Evolutionary conservation across 148 eudicot genomes (phyloP).

Genomic region (Rhododendron molle): DNA sequence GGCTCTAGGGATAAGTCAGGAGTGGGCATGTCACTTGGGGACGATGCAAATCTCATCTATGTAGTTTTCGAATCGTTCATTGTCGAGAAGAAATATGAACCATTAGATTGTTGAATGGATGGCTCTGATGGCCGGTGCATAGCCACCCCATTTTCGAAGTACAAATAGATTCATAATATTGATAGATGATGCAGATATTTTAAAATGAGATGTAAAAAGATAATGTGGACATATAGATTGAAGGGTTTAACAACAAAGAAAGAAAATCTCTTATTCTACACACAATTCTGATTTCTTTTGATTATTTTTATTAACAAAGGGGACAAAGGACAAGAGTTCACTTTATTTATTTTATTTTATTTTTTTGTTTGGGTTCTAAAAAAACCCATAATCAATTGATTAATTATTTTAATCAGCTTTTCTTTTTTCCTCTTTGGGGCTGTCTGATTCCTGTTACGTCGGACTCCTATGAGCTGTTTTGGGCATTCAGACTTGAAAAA

Average conservation of each 20-base stretch:
- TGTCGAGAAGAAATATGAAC: too few relatives aligned
- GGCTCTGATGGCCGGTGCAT: too few relatives aligned
- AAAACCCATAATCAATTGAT: not conserved
- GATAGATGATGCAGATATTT: not conserved
- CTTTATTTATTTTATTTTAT: not conserved
- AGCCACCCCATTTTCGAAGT: too few relatives aligned
- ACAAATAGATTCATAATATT: too few relatives aligned
- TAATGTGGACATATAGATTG: not conserved
- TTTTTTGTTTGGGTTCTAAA: not conserved
- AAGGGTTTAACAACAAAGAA: not conserved
- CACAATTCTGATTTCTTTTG: not conserved
- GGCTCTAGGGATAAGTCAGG: too few relatives aligned
- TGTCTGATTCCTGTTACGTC: constrained; percentile 9
- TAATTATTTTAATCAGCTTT: not conserved
- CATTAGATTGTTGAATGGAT: too few relatives aligned
- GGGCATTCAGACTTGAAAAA: constrained; percentile 5
- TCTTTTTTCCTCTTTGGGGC: constrained; percentile 11
- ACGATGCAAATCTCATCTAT: too few relatives aligned
- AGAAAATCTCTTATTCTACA: not conserved
- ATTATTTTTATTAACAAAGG: not conserved
- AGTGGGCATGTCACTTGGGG: too few relatives aligned
- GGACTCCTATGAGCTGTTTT: not conserved
- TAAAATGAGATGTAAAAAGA: not conserved
- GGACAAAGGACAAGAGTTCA: not conserved
- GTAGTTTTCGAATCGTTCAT: too few relatives aligned